These are phyloP conservation scores for Raphanus raphanistrum DNA, from an alignment of 345 rosid species.

Conservation along the genomic window DNA sequence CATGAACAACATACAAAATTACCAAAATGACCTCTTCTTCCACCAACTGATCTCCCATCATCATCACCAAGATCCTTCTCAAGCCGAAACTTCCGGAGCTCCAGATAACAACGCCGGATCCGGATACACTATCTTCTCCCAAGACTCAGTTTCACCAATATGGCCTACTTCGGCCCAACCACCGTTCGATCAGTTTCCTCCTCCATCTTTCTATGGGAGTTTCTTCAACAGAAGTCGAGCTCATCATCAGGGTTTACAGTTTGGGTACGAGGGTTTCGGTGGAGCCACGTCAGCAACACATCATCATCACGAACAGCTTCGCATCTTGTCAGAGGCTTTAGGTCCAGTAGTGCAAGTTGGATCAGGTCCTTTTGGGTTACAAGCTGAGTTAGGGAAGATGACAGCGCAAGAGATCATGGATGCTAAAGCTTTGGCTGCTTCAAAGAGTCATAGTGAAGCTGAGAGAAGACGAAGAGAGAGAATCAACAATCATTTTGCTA, in stretches of 20 bases:
- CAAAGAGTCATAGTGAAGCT: constrained; percentile 96
- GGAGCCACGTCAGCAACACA: constrained; percentile 37
- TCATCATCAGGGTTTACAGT: constrained; percentile 42
- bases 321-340: constrained; percentile 76
- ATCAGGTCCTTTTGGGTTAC: constrained; percentile 64
- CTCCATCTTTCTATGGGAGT: constrained; percentile 57
- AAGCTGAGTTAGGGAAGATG: constrained; percentile 80
- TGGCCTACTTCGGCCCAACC: constrained; percentile 31
- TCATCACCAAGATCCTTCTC: background rate
- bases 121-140: constrained; percentile 52
- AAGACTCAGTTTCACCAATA: constrained; percentile 52
- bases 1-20: constrained; percentile 57
- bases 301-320: constrained; percentile 62
- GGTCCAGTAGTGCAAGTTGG: constrained; percentile 61
- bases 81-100: constrained; percentile 21
- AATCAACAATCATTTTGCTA: constrained; percentile 87
- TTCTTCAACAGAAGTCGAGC: constrained; percentile 52
- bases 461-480: constrained; percentile 94
- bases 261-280: constrained; percentile 47
- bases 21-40: constrained; percentile 60
- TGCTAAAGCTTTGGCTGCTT: constrained; percentile 97
- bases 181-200: constrained; percentile 53
- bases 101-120: constrained; percentile 28
- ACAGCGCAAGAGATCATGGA: constrained; percentile 95
- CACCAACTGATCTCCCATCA: constrained; percentile 50